Base-by-base conservation (phyloP, 176 grass and related monocot genomes). In the Oryza glumipatula region DNA sequence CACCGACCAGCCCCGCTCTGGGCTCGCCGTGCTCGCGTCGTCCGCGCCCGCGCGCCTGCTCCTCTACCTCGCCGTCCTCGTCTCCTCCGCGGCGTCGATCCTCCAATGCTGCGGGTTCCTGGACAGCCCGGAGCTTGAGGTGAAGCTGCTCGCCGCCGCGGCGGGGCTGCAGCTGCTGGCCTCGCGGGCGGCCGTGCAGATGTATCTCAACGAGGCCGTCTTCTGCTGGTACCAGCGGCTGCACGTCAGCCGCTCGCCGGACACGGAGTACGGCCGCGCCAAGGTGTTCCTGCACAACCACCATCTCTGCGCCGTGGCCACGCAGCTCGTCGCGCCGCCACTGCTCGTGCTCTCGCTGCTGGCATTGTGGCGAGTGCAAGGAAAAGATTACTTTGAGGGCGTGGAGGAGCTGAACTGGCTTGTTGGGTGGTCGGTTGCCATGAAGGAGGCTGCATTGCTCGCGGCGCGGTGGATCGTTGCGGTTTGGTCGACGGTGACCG, bases 271-370 rank as follows among this genome's bases (percentile, higher is more conserved):
- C 22, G 96, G 91, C 52, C 90, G 93, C 30, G 96, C 93, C 28
- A 96, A 99, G 83, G 92, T 99, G 82, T 99, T 96, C 87, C 86
- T 99, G 68, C 93, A 96, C 88, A 96, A 96, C 68, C 96, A 96
- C 68, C 89, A 92, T 32, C 86, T 99, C 80, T 95, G 91, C 61
- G 77, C 74, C 0, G 89, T 88, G 30, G 91, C 94, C 56, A 83
- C 88, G 2, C 96, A 99, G 80, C 88, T 99, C 3, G 74, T 94
- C 0, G 89, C 86, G 16, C 91, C 89, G 0, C 91, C 96, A 0
- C 11, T 88, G 65, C 88, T 99, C 7, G 83, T 88, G 35, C 84
- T 99, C 26, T 86, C 94, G 0, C 48, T 99, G 19, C 74, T 96
- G 14, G 90, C 80, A n/a, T 33, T 99, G 46, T 96, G 89, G 82